Evolutionary conservation across 169 alveolate species (phyloP).

Genomic region (Plasmodium coatneyi): DNA sequence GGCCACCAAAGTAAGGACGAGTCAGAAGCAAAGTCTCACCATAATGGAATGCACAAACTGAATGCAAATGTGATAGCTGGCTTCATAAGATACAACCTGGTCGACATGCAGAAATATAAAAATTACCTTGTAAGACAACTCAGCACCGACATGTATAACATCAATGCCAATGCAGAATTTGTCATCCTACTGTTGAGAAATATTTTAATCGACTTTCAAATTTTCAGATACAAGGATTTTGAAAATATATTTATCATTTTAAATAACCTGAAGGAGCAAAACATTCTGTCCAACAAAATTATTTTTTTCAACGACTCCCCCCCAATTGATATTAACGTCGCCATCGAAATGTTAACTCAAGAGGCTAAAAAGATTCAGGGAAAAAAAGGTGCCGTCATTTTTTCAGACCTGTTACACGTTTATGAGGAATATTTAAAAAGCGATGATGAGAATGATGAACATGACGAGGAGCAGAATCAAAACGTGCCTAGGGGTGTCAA

Average conservation of each 20-base stretch:
- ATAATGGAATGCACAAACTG: conserved; percentile 10
- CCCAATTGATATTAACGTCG: conserved; percentile 15
- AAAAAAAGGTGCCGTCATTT: conserved; percentile 12
- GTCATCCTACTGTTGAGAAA: conserved; percentile 13
- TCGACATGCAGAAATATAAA: conserved; percentile 61
- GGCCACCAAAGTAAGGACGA: neutral
- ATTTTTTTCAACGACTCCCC: neutral
- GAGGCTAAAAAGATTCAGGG: conserved; percentile 38
- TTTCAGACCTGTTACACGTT: conserved; percentile 30
- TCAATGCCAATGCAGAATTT: conserved; percentile 3
- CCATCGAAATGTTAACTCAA: conserved; percentile 38
- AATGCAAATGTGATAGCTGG: conserved; percentile 65
- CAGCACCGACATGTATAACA: neutral
- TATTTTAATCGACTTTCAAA: conserved; percentile 65
- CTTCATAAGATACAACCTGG: conserved; percentile 49
- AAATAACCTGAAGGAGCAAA: conserved; percentile 20
- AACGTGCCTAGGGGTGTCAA: neutral
- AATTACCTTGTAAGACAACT: conserved; percentile 25
- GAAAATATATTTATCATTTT: conserved; percentile 44
- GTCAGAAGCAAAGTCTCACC: neutral
- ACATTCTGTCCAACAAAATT: neutral
- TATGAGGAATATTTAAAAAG: conserved; percentile 54
- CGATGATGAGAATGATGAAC: conserved; percentile 14
- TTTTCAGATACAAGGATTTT: conserved; percentile 61
- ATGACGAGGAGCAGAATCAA: neutral